Conservation (phyloP, 768 basidiomycete genomes). For the Dioszegia crocea region DNA sequence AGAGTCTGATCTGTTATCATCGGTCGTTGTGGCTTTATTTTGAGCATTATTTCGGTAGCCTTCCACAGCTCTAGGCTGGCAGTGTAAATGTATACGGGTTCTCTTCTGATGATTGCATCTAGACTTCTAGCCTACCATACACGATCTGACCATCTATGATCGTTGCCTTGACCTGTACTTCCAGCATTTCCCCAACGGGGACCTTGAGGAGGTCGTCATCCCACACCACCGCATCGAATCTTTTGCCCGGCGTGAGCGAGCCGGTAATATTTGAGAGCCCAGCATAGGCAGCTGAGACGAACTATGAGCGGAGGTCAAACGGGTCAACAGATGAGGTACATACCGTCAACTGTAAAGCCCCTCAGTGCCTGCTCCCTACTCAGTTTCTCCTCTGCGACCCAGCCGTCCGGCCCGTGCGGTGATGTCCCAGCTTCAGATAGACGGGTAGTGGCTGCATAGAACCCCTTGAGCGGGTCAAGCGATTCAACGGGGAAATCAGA, state of each 20-base stretch:
- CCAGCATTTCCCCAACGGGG: constrained; percentile 58
- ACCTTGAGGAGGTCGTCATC: constrained; percentile 74
- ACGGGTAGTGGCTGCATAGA: constrained; percentile 81
- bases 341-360: constrained; percentile 73
- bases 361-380: constrained; percentile 71
- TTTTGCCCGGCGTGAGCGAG: constrained; percentile 69
- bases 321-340: constrained; percentile 4
- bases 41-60: neutral
- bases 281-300: constrained; percentile 69
- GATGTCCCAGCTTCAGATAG: constrained; percentile 65
- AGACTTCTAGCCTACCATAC: constrained; percentile 55
- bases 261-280: constrained; percentile 68
- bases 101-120: neutral
- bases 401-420: constrained; percentile 77
- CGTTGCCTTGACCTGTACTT: constrained; percentile 65
- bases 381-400: constrained; percentile 67
- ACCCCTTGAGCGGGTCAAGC: constrained; percentile 81
- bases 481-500: constrained; percentile 93
- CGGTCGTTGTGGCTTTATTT: too few relatives aligned
- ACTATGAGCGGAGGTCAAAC: neutral
- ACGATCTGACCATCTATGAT: constrained; percentile 68
- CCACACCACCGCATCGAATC: constrained; percentile 81
- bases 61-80: too few relatives aligned
- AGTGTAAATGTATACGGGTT: too few relatives aligned
- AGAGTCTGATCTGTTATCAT: neutral